These are phyloP conservation scores for Curvularia spicifera DNA, from an alignment of 2,329 filamentous ascomycete genomes.

Conservation along the genomic window DNA sequence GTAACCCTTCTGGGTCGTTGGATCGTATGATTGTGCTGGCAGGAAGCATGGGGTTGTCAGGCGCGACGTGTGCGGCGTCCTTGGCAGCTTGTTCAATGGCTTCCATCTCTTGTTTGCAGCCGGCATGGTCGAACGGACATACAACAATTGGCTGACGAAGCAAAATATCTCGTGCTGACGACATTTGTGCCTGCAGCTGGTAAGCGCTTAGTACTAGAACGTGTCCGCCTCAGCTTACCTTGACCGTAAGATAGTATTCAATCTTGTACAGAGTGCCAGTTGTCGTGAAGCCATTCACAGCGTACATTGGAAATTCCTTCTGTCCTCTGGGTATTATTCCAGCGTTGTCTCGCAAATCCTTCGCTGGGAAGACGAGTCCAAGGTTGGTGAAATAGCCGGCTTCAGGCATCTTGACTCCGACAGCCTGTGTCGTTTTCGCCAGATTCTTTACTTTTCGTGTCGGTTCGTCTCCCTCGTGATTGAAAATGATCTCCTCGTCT, in stretches of 20 bases:
- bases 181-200: constrained; percentile 75
- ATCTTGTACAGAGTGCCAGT: constrained; percentile 96
- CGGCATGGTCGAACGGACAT: constrained; percentile 91
- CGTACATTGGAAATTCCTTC: constrained; percentile 86
- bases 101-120: constrained; percentile 98
- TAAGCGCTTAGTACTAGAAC: constrained; percentile 15
- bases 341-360: constrained; percentile 84
- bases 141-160: constrained; percentile 94
- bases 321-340: constrained; percentile 86
- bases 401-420: constrained; percentile 86
- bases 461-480: constrained; percentile 95
- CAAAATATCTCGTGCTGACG: constrained; percentile 83
- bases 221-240: constrained; percentile 63
- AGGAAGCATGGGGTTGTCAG: constrained; percentile 91
- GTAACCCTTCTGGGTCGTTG: constrained; percentile 70
- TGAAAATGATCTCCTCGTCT: constrained; percentile 98
- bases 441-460: constrained; percentile 87
- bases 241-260: constrained; percentile 93
- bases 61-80: constrained; percentile 86
- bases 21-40: constrained; percentile 81
- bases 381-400: constrained; percentile 92
- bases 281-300: constrained; percentile 89
- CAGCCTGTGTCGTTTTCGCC: constrained; percentile 79
- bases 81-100: constrained; percentile 95
- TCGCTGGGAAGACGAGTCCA: constrained; percentile 86